Base-by-base conservation (phyloP, 345 rosid species). In the Citrus medica region DNA sequence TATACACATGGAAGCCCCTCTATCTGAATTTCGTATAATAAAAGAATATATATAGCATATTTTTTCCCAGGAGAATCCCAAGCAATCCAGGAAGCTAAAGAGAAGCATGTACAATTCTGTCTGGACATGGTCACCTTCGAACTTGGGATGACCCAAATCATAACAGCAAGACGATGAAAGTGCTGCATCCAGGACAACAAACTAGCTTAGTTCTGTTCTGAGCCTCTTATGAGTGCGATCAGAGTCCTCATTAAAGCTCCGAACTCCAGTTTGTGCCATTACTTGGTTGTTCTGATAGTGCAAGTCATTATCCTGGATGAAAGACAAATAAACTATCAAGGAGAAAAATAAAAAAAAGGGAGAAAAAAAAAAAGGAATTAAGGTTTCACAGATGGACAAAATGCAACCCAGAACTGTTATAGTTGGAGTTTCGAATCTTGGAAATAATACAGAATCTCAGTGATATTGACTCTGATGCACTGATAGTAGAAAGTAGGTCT, bases 141-240 rank as follows among this genome's bases (percentile, higher is more conserved):
- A 46, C 24, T 25, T 2, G 74, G 75, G 80, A 65, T 58, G 51
- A 46, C 69, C 73, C 64, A 74, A 22, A 65, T 14, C 1, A 66
- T 61, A 10, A 60, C 61, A 80, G 58, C 78, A 9, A 68, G 77
- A 53, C 56, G 60, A 9, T 40, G 46, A 40, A 38, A 38, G 10
- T 9, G 10, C 42, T 2, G 10, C 42, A 38, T 38, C 40, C 74
- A 22, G 71, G 76, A 73, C 32, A 48, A 71, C n/a, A 67, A 65
- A 71, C 80, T 79, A 87, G 79, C 77, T 62, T 67, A 71, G 83
- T 69, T 82, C 85, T 74, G 81, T 84, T 75, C 89, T 79, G 21
- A 28, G 87, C 79, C 87, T 88, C 88, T 89, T 89, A 68, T 64
- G 80, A 67, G 78, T 83, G 62, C 75, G 86, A 78, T 86, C 83